Evolutionary conservation across 257 asterid species (phyloP).

Genomic region (Jacaranda mimosifolia): DNA sequence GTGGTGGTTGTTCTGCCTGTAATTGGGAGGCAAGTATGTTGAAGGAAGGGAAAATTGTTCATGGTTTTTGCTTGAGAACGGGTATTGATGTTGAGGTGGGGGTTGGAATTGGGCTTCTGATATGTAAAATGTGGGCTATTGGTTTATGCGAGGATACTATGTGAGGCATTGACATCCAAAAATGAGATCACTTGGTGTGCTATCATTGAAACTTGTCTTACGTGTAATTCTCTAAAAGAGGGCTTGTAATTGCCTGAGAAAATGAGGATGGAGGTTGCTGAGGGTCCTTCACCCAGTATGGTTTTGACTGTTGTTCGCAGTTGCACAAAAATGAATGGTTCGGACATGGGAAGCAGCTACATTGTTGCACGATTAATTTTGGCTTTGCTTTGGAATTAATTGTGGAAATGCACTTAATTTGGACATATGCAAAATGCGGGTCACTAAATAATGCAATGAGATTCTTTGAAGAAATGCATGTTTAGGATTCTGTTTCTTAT

Average conservation of each 20-base stretch:
- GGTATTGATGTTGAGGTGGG: slow-evolving; percentile 61
- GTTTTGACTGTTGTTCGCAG: slow-evolving; percentile 74
- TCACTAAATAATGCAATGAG: slow-evolving; percentile 50
- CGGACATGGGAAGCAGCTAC: slow-evolving; percentile 63
- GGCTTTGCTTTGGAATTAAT: slow-evolving; percentile 55
- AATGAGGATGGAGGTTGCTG: slow-evolving; percentile 55
- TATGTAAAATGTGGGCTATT: slow-evolving; percentile 84
- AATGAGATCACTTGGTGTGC: slow-evolving; percentile 95
- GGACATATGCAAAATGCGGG: slow-evolving; percentile 85
- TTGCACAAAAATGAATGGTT: slow-evolving; percentile 65
- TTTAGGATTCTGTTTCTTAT: slow-evolving; percentile 75
- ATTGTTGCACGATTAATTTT: slow-evolving; percentile 55
- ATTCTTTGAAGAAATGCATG: slow-evolving; percentile 62
- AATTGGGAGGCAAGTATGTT: slow-evolving; percentile 55
- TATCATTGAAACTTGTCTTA: slow-evolving; percentile 75
- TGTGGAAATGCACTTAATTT: slow-evolving; percentile 79
- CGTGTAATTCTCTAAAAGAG: slow-evolving; percentile 52
- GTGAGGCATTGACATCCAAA: slow-evolving; percentile 49
- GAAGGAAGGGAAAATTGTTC: slow-evolving; percentile 71
- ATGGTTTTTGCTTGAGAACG: slow-evolving; percentile 73
- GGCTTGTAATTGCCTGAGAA: slow-evolving; percentile 56
- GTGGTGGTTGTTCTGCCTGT: slow-evolving; percentile 71
- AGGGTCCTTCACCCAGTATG: slow-evolving; percentile 60
- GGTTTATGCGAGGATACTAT: slow-evolving; percentile 62
- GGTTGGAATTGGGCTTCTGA: slow-evolving; percentile 82